Evolutionary conservation across 2,329 filamentous ascomycete genomes (phyloP), one percentile per base, ranked within the genome.

Genomic region (Aspergillus calidoustus): DNA sequence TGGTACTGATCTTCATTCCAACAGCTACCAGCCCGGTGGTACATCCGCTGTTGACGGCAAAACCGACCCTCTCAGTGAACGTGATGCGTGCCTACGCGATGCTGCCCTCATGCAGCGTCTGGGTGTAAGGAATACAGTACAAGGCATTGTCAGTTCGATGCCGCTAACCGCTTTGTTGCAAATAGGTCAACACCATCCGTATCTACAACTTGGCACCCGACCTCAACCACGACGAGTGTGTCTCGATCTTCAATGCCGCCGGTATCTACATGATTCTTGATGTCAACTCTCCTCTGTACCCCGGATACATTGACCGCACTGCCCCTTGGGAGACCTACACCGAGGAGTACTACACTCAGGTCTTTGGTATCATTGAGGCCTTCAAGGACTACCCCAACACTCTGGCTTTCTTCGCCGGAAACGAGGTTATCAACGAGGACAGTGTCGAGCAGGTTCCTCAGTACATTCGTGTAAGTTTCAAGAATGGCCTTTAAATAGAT

Each of bases 211-310:
- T 89, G 64, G 82, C 86, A 64, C 85, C 86, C 19, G 77, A 78
- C 3, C 73, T 85, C 60, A 83, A 88, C 74, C 87, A 89, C 75
- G 84, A 87, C 66, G 78, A 84, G 61, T 89, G 87, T 71, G 85
- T 82, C 61, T 85, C 82, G 63, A 87, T 88, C 75, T 89, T 89
- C 82, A 88, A 89, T 69, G 81, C 82, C 3, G 86, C 85, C 31
- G 87, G 87, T 57, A 89, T 89, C 71, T 89, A 89, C 77, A 81
- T 89, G 80, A 80, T 89, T 57, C 76, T 89, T 50, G 87, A 89
- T 66, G 87, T 89, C 73, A 89, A 89, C 78, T 86, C 84, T 23
- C 86, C 87, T 4, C 74, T 87, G 17, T 73, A 77, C 7, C 83
- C 84, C 50, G 81, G 87, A 65, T 84, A 81, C 61, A 78, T 89